Base-by-base conservation (phyloP, 2,329 filamentous ascomycete genomes). In the Cladophialophora exuberans region DNA sequence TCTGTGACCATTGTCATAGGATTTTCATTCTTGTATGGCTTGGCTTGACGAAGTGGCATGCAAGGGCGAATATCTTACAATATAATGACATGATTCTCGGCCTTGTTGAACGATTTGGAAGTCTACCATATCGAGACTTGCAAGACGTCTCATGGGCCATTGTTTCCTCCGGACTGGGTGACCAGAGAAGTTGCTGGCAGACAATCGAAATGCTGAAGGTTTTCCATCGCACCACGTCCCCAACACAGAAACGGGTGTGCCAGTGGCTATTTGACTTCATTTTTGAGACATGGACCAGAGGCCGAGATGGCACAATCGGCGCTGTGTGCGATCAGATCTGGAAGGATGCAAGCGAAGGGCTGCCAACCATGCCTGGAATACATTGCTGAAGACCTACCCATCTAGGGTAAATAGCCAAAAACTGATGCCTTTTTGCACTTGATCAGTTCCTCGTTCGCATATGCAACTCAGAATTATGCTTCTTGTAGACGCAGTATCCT, bases 71-170 rank as follows among this genome's bases (percentile, higher is more conserved):
- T 22, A 7, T 25, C 10, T 33, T n/a, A 48, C 45, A 30, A 18
- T 48, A 48, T 25, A 6, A 48, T 6, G 22, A 38, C 28, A 26
- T 38, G 20, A n/a, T 48, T 25, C 13, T 11, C 13, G 6, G 7
- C 17, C 17, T 36, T 4, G 4, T 18, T 7, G 4, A 22, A 26
- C 31, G 20, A n/a, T 48, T 31, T 38, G 18, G 18, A 6, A 48
- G 45, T 6, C 45, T 48, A 17, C 30, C 45, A 13, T 13, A 38
- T 15, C 15, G 10, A n/a, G 45, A n/a, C 6, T 38, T 48, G 22
- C 31, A 33, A 15, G 45, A 48, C 26, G 31, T 48, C 22, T 48
- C 45, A 6, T 48, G 45, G 45, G 31, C 45, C 30, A 48, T 48
- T 10, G n/a, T 48, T 6, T 48, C 45, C 9, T 38, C 45, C 28